Percentiles rank a stretch among this genome's conserved stretches.
phyloP scores from a whole-genome alignment of 352 stramenopile genomes.

The Phytophthora capsici region DNA sequence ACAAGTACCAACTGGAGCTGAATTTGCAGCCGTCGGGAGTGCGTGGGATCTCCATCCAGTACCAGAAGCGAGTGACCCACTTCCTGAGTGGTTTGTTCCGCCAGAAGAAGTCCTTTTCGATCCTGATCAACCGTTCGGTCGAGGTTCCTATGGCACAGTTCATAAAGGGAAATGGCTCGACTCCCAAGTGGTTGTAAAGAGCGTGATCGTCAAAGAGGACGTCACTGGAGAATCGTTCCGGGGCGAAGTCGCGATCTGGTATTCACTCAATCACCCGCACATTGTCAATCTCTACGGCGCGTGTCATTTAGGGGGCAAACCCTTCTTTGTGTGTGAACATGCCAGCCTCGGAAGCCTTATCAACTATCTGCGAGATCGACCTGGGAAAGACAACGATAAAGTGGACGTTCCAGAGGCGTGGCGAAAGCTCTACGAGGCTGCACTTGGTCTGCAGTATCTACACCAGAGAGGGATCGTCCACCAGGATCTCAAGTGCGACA shows the following conservation, averaged over 20 bases:
- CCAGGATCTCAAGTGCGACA: neutral
- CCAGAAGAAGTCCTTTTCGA: slow-evolving; percentile 2
- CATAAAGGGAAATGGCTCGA: neutral
- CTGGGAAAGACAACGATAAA: neutral
- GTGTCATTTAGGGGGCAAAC: slow-evolving; percentile 4
- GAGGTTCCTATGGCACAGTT: neutral
- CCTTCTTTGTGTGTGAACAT: slow-evolving; percentile 15
- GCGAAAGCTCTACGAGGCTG: neutral
- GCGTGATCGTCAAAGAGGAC: neutral
- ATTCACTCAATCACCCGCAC: neutral
- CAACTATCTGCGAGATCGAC: slow-evolving; percentile 16
- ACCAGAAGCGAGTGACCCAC: too few species aligned
- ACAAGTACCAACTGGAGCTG: too few species aligned
- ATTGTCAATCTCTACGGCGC: neutral
- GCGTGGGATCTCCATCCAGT: too few species aligned
- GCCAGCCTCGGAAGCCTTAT: slow-evolving; percentile 17
- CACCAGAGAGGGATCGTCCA: neutral
- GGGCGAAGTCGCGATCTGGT: neutral
- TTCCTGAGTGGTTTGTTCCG: slow-evolving; percentile 11
- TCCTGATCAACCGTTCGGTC: neutral
- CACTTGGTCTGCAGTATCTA: neutral
- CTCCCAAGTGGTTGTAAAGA: neutral
- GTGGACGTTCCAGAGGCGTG: neutral
- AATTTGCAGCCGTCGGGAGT: too few species aligned
- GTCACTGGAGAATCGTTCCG: neutral